These are phyloP conservation scores for Betula pendula DNA, from an alignment of 306 rosid species.

Conservation along the genomic window DNA sequence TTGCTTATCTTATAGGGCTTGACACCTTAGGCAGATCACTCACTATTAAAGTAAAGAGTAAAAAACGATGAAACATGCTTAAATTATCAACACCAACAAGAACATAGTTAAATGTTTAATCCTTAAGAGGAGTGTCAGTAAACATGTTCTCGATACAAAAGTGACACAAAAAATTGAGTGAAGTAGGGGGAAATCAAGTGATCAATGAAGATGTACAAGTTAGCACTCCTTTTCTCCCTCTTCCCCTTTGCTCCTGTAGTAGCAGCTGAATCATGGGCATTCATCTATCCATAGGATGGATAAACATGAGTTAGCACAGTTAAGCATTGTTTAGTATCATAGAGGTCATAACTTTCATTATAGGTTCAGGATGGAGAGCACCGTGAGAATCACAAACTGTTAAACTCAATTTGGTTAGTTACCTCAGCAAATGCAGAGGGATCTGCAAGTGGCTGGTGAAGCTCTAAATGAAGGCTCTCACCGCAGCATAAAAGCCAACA, in stretches of 20 bases:
- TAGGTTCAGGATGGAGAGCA: conserved; percentile 4
- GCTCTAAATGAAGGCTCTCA: conserved; percentile 44
- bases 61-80: not conserved
- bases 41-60: not conserved
- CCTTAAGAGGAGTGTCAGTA: too few relatives aligned
- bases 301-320: conserved; percentile 19
- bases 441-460: conserved; percentile 36
- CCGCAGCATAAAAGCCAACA: conserved; percentile 51
- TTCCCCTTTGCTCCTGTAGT: conserved; percentile 11
- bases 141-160: not conserved
- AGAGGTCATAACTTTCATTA: not conserved
- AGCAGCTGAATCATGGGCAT: not conserved
- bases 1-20: not conserved
- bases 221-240: conserved; percentile 12
- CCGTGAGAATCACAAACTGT: not conserved
- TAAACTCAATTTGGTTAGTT: conserved; percentile 50
- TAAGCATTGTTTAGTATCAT: conserved; percentile 13
- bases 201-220: not conserved
- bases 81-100: not conserved
- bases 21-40: not conserved
- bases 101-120: too few relatives aligned
- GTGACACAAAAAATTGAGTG: not conserved
- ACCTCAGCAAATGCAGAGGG: conserved; percentile 60
- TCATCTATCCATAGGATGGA: conserved; percentile 26
- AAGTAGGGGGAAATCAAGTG: not conserved